A percentile compares a stretch with the other conserved stretches of the same genome.
These are phyloP conservation scores for Ogataea paradorogensis DNA, from an alignment of 805 yeast species.

Conservation along the genomic window DNA sequence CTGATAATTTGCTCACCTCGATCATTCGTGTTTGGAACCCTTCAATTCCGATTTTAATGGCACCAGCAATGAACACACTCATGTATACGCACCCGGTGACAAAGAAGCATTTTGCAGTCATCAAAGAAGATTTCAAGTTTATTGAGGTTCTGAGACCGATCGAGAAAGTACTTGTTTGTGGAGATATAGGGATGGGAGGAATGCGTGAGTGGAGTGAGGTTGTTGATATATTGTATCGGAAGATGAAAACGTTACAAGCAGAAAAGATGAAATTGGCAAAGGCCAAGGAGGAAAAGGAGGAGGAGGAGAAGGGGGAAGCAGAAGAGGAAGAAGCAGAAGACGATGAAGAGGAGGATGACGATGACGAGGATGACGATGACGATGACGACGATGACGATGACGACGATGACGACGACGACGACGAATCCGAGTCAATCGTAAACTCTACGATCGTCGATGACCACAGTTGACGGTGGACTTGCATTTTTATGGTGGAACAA, in stretches of 20 bases:
- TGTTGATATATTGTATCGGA: conserved; percentile 77
- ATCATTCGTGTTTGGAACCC: conserved; percentile 96
- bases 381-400: conserved; percentile 32
- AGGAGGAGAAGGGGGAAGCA: conserved; percentile 42
- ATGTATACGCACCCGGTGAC: conserved; percentile 89
- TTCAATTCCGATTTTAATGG: conserved; percentile 79
- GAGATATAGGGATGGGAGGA: conserved; percentile 99
- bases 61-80: conserved; percentile 95
- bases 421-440: conserved; percentile 3
- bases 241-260: conserved; percentile 60
- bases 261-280: conserved; percentile 48
- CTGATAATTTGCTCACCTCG: conserved; percentile 87
- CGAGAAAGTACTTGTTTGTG: conserved; percentile 91
- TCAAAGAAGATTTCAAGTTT: conserved; percentile 92
- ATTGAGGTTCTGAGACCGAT: conserved; percentile 90
- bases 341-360: conserved; percentile 38
- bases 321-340: conserved; percentile 41
- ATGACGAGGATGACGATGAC: conserved; percentile 39
- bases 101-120: conserved; percentile 70
- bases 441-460: conserved; percentile 7
- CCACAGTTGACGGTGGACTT: conserved; percentile 3
- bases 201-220: conserved; percentile 98
- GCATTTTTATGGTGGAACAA: conserved; percentile 3
- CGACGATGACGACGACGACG: conserved; percentile 17
- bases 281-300: conserved; percentile 46